Conservation (phyloP, 2,329 filamentous ascomycete genomes). For the Colletotrichum incanum region DNA sequence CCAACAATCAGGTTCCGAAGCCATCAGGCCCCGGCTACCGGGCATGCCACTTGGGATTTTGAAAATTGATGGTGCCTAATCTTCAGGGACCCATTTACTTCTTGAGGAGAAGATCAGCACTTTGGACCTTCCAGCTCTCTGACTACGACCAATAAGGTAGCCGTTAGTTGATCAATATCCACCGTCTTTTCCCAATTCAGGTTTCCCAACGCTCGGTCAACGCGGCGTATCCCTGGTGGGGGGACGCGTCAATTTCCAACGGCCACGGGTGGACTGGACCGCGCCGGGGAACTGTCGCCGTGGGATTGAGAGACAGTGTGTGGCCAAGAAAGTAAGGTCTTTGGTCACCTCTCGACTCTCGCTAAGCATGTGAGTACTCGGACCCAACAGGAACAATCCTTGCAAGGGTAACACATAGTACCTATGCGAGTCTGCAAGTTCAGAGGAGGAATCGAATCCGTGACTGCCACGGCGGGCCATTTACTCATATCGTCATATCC, state of each 20-base stretch:
- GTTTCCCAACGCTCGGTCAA: background rate
- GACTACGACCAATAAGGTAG: slow-evolving; percentile 2
- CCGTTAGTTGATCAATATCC: background rate
- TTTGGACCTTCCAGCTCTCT: background rate
- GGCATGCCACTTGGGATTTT: background rate
- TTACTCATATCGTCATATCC: background rate
- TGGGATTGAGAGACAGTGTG: slow-evolving; percentile 4
- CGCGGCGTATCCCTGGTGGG: background rate
- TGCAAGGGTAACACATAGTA: background rate
- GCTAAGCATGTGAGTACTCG: slow-evolving; percentile 3
- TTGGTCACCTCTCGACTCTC: too few relatives aligned
- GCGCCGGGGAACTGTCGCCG: slow-evolving; percentile 1
- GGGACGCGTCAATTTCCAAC: slow-evolving; percentile 22
- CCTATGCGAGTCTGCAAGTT: background rate
- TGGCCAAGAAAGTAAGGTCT: slow-evolving; percentile 1
- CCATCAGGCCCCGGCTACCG: background rate
- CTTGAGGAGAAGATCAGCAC: slow-evolving; percentile 19
- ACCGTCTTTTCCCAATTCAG: background rate
- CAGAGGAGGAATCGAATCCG: background rate
- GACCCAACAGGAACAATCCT: background rate
- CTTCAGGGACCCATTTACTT: background rate
- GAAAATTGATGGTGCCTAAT: background rate
- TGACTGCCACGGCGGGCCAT: background rate
- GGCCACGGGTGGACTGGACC: background rate
- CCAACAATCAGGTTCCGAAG: slow-evolving; percentile 2